Base-by-base conservation (phyloP, 805 yeast genomes). In the Saccharomycopsis fermentans region DNA sequence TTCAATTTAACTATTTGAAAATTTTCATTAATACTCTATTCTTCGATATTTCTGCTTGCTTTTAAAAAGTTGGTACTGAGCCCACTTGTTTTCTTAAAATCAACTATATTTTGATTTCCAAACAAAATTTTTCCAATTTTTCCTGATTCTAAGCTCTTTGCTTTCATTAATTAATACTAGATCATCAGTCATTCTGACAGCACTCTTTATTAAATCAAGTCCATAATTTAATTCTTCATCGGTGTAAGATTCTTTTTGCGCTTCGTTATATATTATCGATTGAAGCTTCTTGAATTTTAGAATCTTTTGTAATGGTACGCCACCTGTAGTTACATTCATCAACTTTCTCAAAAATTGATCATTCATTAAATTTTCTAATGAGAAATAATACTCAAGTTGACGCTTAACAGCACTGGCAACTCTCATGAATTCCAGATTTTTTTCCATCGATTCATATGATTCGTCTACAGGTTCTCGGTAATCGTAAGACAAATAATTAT, bases 381-480 rank as follows among this genome's bases (percentile, higher is more conserved):
- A 85, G 74, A 94, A 87, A 72, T 94, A 94, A 76, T 94, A 94
- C 69, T 89, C 94, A 56, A 92, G 75, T 76, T 91, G 98, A 70
- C 69, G 70, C 6, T 79, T 68, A 35, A 77, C 71, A 43, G 36
- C 8, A 21, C 24, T 43, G 9, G 50, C 50, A 43, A 43, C 29
- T 43, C 50, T 43, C 29, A 43, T 24, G 17, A 43, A 43, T 24
- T 43, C 50, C 5, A 29, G 29, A 43, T 43, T 29, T 11, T 21
- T 43, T 24, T 43, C 50, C n/a, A 43, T 26, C 24, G 50, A 43
- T 43, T 43, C 50, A 21, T 43, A 43, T 21, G 50, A 43, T 2
- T 43, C 50, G 14, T 43, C 12, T 1, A 21, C n/a, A 14, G 17
- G 4, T 21, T 43, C 29, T 11, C 11, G 50, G 24, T 21, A 43